Evolutionary conservation across 2,329 filamentous ascomycete species (phyloP).

Genomic region (Alternaria metachromatica): DNA sequence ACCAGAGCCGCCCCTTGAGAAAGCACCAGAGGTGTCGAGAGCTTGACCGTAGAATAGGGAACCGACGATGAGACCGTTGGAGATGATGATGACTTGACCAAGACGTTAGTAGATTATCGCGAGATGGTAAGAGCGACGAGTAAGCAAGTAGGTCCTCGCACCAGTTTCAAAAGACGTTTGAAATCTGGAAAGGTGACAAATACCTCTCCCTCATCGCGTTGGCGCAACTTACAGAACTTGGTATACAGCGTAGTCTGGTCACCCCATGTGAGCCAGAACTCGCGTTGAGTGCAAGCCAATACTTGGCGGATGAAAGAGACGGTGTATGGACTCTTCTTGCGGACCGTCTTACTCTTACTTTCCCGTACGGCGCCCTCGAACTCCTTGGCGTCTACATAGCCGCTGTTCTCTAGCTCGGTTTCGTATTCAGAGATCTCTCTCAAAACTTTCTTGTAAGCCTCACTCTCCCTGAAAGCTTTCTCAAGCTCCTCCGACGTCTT

Average conservation of each 20-base stretch:
- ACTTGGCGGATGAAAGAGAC: slow-evolving; percentile 77
- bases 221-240: slow-evolving; percentile 61
- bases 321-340: slow-evolving; percentile 76
- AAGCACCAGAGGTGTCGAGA: slow-evolving; percentile 65
- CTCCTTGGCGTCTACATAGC: slow-evolving; percentile 66
- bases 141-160: not conserved
- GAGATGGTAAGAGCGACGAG: not conserved
- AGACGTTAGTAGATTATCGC: not conserved
- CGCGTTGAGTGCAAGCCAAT: slow-evolving; percentile 70
- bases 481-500: slow-evolving; percentile 74
- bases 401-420: slow-evolving; percentile 61
- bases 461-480: slow-evolving; percentile 69
- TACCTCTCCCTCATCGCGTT: not conserved
- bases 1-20: slow-evolving; percentile 66
- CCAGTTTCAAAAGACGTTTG: not conserved
- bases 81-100: slow-evolving; percentile 68
- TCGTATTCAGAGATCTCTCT: slow-evolving; percentile 69
- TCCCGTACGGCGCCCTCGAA: slow-evolving; percentile 71
- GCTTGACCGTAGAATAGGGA: slow-evolving; percentile 77
- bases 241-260: slow-evolving; percentile 75
- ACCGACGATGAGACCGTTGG: slow-evolving; percentile 76
- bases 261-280: slow-evolving; percentile 79
- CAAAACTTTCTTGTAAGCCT: slow-evolving; percentile 65
- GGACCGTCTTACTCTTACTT: slow-evolving; percentile 69
- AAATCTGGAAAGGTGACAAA: not conserved